Base-by-base conservation (phyloP, 768 basidiomycete genomes). In the Leccinum sublutescens region DNA sequence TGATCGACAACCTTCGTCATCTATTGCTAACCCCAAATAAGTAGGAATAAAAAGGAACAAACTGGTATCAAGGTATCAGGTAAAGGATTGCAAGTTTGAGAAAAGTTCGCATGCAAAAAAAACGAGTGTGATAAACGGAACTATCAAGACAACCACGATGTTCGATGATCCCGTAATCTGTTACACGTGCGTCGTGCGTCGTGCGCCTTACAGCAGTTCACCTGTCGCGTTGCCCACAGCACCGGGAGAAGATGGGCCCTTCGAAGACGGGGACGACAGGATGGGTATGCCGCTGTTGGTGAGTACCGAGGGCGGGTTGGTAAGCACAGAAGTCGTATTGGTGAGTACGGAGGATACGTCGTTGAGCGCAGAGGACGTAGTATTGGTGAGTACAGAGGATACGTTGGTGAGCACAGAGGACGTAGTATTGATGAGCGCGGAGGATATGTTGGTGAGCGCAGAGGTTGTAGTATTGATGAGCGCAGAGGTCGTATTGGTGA, bases 151-250 rank as follows among this genome's bases (percentile, higher is more conserved):
- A 56, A 31, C 25, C 38, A 3, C 17, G 2, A 38, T 38, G 43
- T 10, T 49, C 10, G 7, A 25, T 25, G 21, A 47, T 21, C 21
- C 5, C 9, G 47, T 23, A 8, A 48, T 48, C 45, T 47, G 29
- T 29, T 8, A 51, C 19, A n/a, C 2, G 51, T 14, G 27, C 19
- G 15, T 27, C 2, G 51, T 14, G 27, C 19, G 15, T 27, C 5
- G 31, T 14, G 27, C 15, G 8, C 36, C 27, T 17, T 40, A 40
- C 38, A 17, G 21, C 19, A 27, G 34, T 25, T 64, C 50, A 62
- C 4, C 19, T 1, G 63, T 65, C 40, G 50, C 33, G 29, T 65
- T 63, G 52, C 59, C 17, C 8, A 40, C 58, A 27, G n/a, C 25
- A 23, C 27, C 56, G 4, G 31, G 14, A 15, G 54, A 10, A 14